Evolutionary conservation across 2,329 filamentous ascomycete species (phyloP).

Genomic region (Sporothrix protearum): DNA sequence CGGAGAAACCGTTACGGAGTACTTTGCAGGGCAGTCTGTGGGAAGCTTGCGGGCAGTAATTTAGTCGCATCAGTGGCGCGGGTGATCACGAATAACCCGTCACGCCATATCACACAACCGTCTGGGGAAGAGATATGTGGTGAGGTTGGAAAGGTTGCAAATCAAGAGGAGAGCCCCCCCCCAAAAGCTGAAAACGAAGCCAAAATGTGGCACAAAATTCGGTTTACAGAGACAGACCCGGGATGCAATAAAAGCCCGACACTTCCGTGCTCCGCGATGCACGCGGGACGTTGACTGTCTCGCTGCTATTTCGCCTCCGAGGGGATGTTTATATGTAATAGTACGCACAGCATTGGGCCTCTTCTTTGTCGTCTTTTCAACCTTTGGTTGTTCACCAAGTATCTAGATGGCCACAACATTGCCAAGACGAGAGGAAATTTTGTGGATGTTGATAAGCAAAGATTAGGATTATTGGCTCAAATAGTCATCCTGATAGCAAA

Average conservation of each 20-base stretch:
- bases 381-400: neutral
- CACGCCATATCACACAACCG: constrained; percentile 21
- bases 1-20: neutral
- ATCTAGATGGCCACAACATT: neutral
- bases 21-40: neutral
- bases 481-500: neutral
- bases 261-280: constrained; percentile 9
- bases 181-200: neutral
- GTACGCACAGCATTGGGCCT: neutral
- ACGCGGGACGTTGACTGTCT: neutral
- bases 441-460: neutral
- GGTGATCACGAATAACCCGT: constrained; percentile 19
- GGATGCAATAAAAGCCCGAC: neutral
- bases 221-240: neutral
- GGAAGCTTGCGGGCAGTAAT: constrained; percentile 1
- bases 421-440: neutral
- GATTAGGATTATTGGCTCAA: neutral
- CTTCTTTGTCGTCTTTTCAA: neutral
- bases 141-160: neutral
- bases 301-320: neutral
- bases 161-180: no score
- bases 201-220: neutral
- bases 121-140: neutral
- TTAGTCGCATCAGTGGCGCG: constrained; percentile 19
- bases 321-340: neutral